Base-by-base conservation (phyloP, 345 rosid genomes). In the Psidium friedrichsthalianum region DNA sequence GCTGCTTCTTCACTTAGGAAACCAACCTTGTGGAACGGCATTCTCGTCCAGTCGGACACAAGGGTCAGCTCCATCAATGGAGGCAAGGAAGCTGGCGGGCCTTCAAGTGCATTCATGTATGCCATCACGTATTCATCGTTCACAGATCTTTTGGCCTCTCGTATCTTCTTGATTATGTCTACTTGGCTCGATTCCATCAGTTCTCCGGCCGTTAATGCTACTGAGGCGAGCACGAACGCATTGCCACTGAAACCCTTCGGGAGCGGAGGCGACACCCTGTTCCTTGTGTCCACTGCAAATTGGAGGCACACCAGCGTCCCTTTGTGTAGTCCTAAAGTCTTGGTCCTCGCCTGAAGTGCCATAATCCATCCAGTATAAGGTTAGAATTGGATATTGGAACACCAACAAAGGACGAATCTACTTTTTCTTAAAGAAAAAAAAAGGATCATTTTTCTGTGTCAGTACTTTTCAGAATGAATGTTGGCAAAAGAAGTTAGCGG, bases 31-130 rank as follows among this genome's bases (percentile, higher is more conserved):
- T 95, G 93, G 86, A 94, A 93, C n/a, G 95, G 92, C 91, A 92
- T 93, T 85, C 93, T 90, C 52, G 98, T 91, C 98, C 95, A 92
- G 87, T 95, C 98, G 14, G 95, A 94, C 78, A 92, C 92, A 24
- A 90, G 58, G 54, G 94, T 92, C 27, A 91, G 90, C 82, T 92
- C 95, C 87, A 88, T 89, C 74, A 92, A 54, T 24, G 93, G 92
- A 85, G 93, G 98, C 88, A 92, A 95, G 82, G 84, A 74, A 15
- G 87, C 92, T 27, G 85, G 87, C 6, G 91, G 87, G 11, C 90
- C 91, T 12, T 93, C 91, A 11, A 94, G 91, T 56, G 95, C 94
- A 47, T 88, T 88, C 82, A 90, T 91, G 56, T 95, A 94, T 22
- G 95, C 90, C 40, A 88, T 86, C 83, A 93, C 94, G 54, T 94